Evolutionary conservation across 23 red algal species (phyloP).

Genomic region (Chondrus crispus): DNA sequence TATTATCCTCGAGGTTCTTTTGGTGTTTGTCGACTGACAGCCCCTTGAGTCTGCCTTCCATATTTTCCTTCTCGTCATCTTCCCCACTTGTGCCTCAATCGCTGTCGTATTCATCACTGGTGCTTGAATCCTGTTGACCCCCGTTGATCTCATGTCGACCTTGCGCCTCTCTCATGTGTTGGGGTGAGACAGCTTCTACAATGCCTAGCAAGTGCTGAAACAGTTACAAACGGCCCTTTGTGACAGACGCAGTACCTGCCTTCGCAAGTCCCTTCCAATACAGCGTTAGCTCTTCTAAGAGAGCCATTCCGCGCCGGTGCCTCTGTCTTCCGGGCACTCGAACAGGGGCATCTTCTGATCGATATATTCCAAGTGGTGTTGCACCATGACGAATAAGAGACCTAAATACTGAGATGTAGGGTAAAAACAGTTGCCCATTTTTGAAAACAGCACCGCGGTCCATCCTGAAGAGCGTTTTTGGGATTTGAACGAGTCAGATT

Average conservation of each 20-base stretch:
- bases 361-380: conserved; percentile 81
- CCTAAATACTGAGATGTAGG: conserved; percentile 47
- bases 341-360: conserved; percentile 75
- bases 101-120: too few relatives aligned
- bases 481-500: conserved; percentile 55
- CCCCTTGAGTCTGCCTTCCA: too few relatives aligned
- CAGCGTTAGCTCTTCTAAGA: neutral
- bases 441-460: neutral
- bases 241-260: too few relatives aligned
- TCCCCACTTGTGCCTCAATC: too few relatives aligned
- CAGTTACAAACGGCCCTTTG: too few relatives aligned
- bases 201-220: too few relatives aligned
- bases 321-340: conserved; percentile 26
- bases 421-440: neutral
- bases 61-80: too few relatives aligned
- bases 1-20: too few relatives aligned
- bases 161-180: neutral
- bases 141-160: neutral
- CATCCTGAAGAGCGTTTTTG: conserved; percentile 20
- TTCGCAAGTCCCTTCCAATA: too few relatives aligned
- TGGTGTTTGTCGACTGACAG: too few relatives aligned
- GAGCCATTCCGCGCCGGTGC: conserved; percentile 20
- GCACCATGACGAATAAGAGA: conserved; percentile 51
- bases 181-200: neutral
- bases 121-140: too few relatives aligned